Evolutionary conservation across 176 grass and related monocot species (phyloP).

Genomic region (Avena insularis): DNA sequence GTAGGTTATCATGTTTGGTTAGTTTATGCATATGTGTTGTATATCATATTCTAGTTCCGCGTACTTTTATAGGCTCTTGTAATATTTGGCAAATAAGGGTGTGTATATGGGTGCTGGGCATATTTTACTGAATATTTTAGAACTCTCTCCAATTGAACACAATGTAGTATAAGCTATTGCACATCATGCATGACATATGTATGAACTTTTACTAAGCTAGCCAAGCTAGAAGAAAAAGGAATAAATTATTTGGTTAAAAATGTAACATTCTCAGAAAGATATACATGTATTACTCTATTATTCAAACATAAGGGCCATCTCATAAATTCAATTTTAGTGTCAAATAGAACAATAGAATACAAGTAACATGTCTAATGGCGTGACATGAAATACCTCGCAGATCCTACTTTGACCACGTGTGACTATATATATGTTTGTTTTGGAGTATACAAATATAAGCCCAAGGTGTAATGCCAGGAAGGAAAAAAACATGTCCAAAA

Average conservation of each 20-base stretch:
- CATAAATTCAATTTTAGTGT: neutral
- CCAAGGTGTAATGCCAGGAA: neutral
- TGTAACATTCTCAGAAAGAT: neutral
- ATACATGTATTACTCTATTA: neutral
- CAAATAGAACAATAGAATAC: neutral
- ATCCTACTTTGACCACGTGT: neutral
- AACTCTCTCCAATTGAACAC: neutral
- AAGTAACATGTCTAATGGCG: neutral
- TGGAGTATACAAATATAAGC: neutral
- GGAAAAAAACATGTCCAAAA: neutral
- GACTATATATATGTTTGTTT: neutral
- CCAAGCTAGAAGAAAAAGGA: no score
- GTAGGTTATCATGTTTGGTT: neutral
- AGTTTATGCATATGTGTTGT: neutral
- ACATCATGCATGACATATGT: neutral
- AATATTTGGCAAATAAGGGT: neutral
- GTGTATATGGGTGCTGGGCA: neutral
- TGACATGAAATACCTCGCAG: neutral
- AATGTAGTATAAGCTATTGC: neutral
- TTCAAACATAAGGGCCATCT: neutral
- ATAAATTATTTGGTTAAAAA: neutral
- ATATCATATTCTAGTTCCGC: neutral
- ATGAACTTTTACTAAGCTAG: neutral
- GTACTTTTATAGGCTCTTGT: neutral
- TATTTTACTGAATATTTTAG: neutral